These are phyloP conservation scores for Melaleuca alternifolia DNA, from an alignment of 345 rosid genomes.

Conservation along the genomic window DNA sequence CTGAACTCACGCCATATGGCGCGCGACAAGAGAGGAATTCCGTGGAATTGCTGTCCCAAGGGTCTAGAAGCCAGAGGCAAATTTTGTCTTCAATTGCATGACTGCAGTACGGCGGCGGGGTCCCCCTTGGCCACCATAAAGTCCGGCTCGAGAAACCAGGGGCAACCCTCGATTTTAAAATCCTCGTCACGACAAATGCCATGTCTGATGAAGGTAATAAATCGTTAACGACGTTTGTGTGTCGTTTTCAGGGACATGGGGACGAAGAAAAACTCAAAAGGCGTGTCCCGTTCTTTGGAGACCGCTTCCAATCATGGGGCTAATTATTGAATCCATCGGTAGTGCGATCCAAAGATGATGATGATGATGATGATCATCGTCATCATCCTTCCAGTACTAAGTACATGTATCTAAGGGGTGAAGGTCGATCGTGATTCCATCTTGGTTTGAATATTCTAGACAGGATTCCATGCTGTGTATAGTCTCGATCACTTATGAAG, in stretches of 20 bases:
- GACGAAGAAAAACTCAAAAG: not conserved
- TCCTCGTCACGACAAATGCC: not conserved
- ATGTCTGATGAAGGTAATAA: not conserved
- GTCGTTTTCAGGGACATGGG: not conserved
- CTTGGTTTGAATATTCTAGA: not conserved
- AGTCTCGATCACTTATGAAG: not conserved
- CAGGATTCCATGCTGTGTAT: not conserved
- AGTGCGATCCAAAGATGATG: not conserved
- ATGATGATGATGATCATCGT: not conserved
- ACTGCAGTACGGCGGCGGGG: not conserved
- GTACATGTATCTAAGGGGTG: not conserved
- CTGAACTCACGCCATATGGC: not conserved
- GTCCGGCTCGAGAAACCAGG: not conserved
- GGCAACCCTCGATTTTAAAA: not conserved
- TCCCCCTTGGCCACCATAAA: not conserved
- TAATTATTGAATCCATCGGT: not conserved
- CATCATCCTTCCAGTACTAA: not conserved
- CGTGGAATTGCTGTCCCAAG: not conserved
- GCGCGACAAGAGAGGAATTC: not conserved
- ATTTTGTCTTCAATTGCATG: not conserved
- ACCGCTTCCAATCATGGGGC: not conserved
- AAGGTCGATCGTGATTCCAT: not conserved
- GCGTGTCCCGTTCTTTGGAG: not conserved
- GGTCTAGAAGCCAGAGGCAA: not conserved
- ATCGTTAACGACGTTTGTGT: not conserved